Conservation (phyloP, 768 basidiomycete genomes). For the Leccinum olivaceopallidum region DNA sequence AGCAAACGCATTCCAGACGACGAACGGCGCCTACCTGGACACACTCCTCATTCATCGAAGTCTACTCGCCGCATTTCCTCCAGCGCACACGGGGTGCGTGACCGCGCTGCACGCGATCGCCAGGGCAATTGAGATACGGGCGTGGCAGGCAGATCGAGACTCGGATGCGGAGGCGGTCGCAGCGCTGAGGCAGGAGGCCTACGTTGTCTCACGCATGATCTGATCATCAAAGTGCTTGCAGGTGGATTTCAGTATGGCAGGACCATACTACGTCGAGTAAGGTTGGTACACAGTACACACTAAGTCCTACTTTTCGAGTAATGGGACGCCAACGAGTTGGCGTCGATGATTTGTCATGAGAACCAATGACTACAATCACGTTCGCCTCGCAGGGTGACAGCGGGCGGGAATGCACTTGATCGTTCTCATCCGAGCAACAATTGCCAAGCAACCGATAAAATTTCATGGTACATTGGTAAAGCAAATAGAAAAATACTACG, state of each 20-base stretch:
- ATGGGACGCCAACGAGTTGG: background rate
- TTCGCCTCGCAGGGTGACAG: too few relatives aligned
- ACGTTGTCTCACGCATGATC: slow-evolving; percentile 43
- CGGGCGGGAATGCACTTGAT: background rate
- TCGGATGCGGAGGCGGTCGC: slow-evolving; percentile 68
- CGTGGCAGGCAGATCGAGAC: slow-evolving; percentile 71
- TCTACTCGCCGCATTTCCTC: slow-evolving; percentile 60
- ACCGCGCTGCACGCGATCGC: slow-evolving; percentile 67
- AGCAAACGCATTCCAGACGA: slow-evolving; percentile 45
- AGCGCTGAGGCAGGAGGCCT: slow-evolving; percentile 70
- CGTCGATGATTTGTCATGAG: background rate
- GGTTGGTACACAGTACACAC: background rate
- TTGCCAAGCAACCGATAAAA: background rate
- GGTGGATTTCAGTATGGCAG: slow-evolving; percentile 4
- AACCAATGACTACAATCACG: too few relatives aligned
- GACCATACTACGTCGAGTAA: background rate
- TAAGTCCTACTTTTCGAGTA: background rate
- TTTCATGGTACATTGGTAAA: slow-evolving; percentile 1
- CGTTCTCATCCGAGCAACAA: background rate
- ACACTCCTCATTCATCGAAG: slow-evolving; percentile 77
- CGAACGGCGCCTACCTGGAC: slow-evolving; percentile 76
- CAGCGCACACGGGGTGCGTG: slow-evolving; percentile 64
- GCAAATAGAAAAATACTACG: background rate
- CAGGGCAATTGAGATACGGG: slow-evolving; percentile 56
- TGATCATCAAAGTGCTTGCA: slow-evolving; percentile 14